Evolutionary conservation across 2,329 filamentous ascomycete genomes (phyloP).

Genomic region (Talaromyces sp.): DNA sequence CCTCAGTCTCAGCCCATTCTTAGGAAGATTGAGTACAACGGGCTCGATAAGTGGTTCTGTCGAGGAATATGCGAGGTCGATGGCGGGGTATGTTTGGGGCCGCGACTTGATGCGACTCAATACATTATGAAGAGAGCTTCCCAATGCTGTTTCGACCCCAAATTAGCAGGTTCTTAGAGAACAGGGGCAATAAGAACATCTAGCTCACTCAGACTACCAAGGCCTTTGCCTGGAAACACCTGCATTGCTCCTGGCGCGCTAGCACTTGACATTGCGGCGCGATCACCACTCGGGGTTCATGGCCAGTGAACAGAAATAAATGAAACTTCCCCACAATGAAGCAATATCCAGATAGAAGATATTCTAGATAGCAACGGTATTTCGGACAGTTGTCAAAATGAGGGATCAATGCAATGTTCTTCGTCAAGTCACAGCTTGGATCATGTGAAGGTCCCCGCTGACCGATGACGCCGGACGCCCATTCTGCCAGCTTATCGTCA

Average conservation of each 20-base stretch:
- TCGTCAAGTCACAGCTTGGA: constrained; percentile 8
- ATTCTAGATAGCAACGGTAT: too few relatives aligned
- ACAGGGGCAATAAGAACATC: neutral
- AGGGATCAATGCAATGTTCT: neutral
- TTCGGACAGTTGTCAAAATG: neutral
- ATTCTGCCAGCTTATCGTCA: constrained; percentile 22
- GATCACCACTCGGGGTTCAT: constrained; percentile 17
- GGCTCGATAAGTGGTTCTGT: constrained; percentile 70
- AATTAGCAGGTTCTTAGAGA: neutral
- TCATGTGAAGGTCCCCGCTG: constrained; percentile 28
- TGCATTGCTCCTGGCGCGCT: constrained; percentile 48
- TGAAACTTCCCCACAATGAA: neutral
- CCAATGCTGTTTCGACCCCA: constrained; percentile 62
- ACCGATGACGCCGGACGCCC: constrained; percentile 12
- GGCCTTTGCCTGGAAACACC: constrained; percentile 63
- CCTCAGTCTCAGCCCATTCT: constrained; percentile 82
- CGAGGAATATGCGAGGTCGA: constrained; percentile 80
- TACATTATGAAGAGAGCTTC: constrained; percentile 86
- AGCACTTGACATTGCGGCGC: constrained; percentile 34
- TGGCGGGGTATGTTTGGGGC: constrained; percentile 73
- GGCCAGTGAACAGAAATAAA: neutral
- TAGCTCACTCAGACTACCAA: constrained; percentile 58
- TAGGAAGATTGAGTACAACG: constrained; percentile 70
- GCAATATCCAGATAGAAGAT: neutral
- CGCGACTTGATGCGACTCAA: constrained; percentile 85